phyloP scores from a whole-genome alignment of 2,329 filamentous ascomycete species.

The Cercospora sp. region DNA sequence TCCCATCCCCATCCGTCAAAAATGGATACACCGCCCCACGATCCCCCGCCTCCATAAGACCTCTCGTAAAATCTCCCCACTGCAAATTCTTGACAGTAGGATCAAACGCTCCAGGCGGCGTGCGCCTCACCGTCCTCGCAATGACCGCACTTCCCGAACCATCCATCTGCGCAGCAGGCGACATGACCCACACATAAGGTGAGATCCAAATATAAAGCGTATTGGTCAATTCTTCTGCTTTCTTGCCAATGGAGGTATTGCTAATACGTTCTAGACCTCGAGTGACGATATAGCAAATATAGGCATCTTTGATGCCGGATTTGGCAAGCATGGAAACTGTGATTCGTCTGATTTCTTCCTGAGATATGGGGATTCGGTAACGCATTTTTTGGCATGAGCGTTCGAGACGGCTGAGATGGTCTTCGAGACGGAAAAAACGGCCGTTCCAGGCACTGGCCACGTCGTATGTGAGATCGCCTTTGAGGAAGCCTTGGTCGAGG shows the following conservation, averaged over 20 bases:
- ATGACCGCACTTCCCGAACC: constrained; percentile 47
- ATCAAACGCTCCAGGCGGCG: constrained; percentile 51
- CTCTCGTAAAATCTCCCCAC: constrained; percentile 51
- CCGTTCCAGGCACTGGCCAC: constrained; percentile 56
- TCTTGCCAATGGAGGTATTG: constrained; percentile 26
- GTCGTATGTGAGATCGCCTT: constrained; percentile 55
- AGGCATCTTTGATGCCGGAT: constrained; percentile 52
- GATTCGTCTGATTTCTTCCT: constrained; percentile 33
- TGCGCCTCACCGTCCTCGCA: constrained; percentile 48
- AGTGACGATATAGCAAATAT: constrained; percentile 54
- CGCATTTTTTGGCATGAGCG: constrained; percentile 50
- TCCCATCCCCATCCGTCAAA: constrained; percentile 52
- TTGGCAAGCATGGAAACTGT: constrained; percentile 49
- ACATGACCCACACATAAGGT: constrained; percentile 55
- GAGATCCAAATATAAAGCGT: constrained; percentile 52
- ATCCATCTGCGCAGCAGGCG: constrained; percentile 44
- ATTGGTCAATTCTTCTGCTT: constrained; percentile 41
- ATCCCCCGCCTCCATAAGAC: constrained; percentile 50
- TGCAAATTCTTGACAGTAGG: constrained; percentile 55
- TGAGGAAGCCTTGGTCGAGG: constrained; percentile 55
- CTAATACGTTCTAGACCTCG: constrained; percentile 47
- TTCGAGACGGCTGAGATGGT: constrained; percentile 51
- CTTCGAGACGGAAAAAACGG: constrained; percentile 54
- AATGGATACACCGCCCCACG: constrained; percentile 52
- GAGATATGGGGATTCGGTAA: constrained; percentile 45